Evolutionary conservation across 2,329 filamentous ascomycete genomes (phyloP), one percentile per base, ranked within the genome.

Genomic region (Davidsoniella virescens): DNA sequence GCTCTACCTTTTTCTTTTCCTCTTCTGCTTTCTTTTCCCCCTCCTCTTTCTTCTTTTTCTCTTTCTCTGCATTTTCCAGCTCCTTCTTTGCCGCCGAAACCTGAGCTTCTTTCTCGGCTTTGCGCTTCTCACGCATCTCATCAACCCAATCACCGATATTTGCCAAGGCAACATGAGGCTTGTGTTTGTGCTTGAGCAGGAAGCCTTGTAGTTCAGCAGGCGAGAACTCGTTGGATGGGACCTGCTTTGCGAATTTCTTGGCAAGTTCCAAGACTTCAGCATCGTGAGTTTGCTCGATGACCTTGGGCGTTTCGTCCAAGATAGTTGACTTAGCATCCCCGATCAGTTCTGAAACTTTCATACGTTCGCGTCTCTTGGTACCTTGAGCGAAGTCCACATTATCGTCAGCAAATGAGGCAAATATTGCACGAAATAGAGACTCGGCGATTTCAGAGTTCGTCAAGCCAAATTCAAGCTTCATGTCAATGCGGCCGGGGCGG

Each of bases 171-270:
- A 60, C 65, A 36, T 67, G 63, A 0, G 75, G 70, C 50, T 67
- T 62, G 8, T 68, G 67, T 65, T 79, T 79, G 57, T 78, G 63
- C 57, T 69, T 70, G 54, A 80, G 64, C 45, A 80, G 64, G 50
- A 70, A 70, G 4, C 76, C 76, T 59, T 79, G 76, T 4, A 80
- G 67, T 61, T 80, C 75, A 5, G 76, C 76, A 0, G 75, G 76
- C 49, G 71, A 75, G 58, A 79, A 79, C 58, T 76, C 69, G 41
- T 68, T 63, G 25, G 66, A 64, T 0, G 76, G 76, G n/a, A 79
- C 65, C 58, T 64, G 65, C 7, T 62, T 57, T 1, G 70, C 66
- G 52, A 80, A 80, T 47, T 67, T 56, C 10, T 59, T 50, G 1
- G 75, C 71, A n/a, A 76, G 62, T 3, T 55, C 55, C 14, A 66